phyloP scores from a whole-genome alignment of 345 rosid genomes.

The Corymbia maculata region DNA sequence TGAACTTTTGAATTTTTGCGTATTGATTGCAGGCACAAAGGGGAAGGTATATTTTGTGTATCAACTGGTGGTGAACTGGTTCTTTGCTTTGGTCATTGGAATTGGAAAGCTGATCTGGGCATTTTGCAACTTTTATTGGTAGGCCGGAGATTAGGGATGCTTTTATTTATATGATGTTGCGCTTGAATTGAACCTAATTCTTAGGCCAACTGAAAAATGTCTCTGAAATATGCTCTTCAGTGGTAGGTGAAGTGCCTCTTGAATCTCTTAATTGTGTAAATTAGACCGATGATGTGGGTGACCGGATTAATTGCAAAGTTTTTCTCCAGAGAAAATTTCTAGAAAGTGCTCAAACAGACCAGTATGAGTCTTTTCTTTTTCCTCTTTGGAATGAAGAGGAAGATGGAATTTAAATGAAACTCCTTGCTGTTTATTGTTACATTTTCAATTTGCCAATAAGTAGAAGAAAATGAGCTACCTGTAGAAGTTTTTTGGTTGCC shows the following conservation, averaged over 20 bases:
- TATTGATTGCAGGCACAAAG: constrained; percentile 61
- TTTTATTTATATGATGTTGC: neutral
- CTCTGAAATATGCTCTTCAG: neutral
- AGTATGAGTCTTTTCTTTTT: neutral
- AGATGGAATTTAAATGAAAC: neutral
- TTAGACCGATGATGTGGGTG: neutral
- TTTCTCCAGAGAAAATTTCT: neutral
- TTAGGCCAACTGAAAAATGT: neutral
- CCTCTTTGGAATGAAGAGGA: neutral
- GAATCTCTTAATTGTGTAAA: neutral
- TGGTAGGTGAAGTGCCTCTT: neutral
- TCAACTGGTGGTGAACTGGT: constrained; percentile 77
- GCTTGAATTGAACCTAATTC: neutral
- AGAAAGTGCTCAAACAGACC: neutral
- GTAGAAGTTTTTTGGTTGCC: neutral
- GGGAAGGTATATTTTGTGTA: constrained; percentile 73
- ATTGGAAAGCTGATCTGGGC: constrained; percentile 38
- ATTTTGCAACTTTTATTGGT: neutral
- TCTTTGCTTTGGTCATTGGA: constrained; percentile 87
- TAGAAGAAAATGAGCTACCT: neutral
- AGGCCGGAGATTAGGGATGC: neutral
- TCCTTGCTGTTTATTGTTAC: neutral
- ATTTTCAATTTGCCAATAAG: neutral
- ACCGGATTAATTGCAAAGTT: neutral
- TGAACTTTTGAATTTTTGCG: neutral